Base-by-base conservation (phyloP, 2,329 filamentous ascomycete species). In the Penicillium sumatraense region DNA sequence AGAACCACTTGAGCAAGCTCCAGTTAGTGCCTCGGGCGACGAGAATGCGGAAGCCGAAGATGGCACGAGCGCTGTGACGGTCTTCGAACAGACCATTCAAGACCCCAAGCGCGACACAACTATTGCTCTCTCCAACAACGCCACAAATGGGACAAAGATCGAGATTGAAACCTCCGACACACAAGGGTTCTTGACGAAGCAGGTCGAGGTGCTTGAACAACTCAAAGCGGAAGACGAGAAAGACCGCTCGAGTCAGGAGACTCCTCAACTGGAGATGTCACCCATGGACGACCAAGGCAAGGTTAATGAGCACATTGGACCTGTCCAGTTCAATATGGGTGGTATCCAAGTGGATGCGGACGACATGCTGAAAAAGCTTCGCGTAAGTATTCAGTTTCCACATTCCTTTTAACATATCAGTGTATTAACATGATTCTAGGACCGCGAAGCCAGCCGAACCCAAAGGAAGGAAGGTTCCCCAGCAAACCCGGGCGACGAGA, bases 271-370 rank as follows among this genome's bases (percentile, higher is more conserved):
- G 53, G 71, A 72, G 51, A 73, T 70, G 67, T 68, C 66, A 13
- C 69, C 68, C n/a, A 63, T 72, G 54, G 73, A 72, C 49, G 72
- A 74, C 49, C 72, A 71, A 48, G 73, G 66, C 59, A 76, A 75
- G 24, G 80, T 83, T 51, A 88, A 87, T 64, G 90, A 93, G 68
- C 92, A 96, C 66, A 96, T 96, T 67, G 93, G 93, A 0, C 92
- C 93, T 0, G 92, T 97, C 61, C 92, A 96, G 70, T 97, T 98
- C 78, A 99, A 99, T 72, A 95, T 99, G 83, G 95, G 95, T 38
- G 95, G 95, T 50, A 97, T 99, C 60, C 92, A 96, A 71, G 90
- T 96, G 26, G 92, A 97, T 75, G 92, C 92, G 8, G 93, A 96
- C 69, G 92, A 96, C 68, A 95, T 96, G 89, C 78, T 96, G 54